phyloP scores from a whole-genome alignment of 176 grass and related monocot genomes.

The Ensete ventricosum region DNA sequence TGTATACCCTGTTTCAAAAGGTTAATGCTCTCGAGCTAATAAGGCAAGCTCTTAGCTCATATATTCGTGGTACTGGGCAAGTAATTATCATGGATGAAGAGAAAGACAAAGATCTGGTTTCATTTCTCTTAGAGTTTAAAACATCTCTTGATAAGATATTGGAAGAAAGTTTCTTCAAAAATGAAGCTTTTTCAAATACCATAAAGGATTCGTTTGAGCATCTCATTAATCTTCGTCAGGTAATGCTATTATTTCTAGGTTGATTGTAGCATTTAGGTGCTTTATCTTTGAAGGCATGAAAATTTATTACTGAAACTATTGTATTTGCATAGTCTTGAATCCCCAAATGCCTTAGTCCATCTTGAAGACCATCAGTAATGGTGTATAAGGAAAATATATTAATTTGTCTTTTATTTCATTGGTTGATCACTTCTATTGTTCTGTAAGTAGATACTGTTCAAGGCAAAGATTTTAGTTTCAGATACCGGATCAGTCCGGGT shows the following conservation, averaged over 20 bases:
- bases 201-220: constrained; percentile 98
- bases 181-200: constrained; percentile 88
- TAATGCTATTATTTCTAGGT: constrained; percentile 19
- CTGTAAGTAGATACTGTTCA: too few species aligned
- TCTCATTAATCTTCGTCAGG: constrained; percentile 99
- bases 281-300: too few species aligned
- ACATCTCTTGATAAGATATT: constrained; percentile 85
- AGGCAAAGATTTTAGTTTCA: too few species aligned
- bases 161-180: constrained; percentile 95
- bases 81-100: constrained; percentile 92
- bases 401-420: too few species aligned
- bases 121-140: constrained; percentile 93
- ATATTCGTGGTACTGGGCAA: constrained; percentile 74
- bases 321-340: too few species aligned
- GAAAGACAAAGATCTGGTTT: constrained; percentile 91
- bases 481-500: too few species aligned
- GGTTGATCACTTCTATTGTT: too few species aligned
- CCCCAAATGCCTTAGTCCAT: too few species aligned
- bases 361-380: too few species aligned
- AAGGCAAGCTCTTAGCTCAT: constrained; percentile 85
- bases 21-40: constrained; percentile 87
- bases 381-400: too few species aligned
- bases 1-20: constrained; percentile 93
- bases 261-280: background rate
- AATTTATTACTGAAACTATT: too few species aligned